Percentiles rank a stretch among this genome's conserved stretches.
Evolutionary conservation across 2,329 filamentous ascomycete genomes (phyloP).

Genomic region (Colletotrichum liaoningense): DNA sequence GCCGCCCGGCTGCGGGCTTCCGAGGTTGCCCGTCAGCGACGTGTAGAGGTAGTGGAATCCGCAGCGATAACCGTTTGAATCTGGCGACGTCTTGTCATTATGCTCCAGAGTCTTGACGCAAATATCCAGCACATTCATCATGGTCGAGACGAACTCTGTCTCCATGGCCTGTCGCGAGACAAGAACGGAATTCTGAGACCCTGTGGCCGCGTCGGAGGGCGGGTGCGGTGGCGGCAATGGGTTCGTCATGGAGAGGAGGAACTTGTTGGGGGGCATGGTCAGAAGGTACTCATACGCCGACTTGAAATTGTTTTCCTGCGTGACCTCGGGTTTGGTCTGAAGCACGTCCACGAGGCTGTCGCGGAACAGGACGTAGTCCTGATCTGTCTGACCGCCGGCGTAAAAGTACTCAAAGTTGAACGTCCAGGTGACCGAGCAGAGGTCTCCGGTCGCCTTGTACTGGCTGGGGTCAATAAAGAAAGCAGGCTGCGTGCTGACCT

Average conservation of each 20-base stretch:
- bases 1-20: constrained; percentile 28
- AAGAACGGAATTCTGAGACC: constrained; percentile 34
- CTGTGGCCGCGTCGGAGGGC: constrained; percentile 29
- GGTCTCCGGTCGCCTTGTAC: no score
- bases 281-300: background rate
- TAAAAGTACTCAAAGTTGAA: no score
- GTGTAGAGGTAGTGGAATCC: constrained; percentile 36
- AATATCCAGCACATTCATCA: constrained; percentile 34
- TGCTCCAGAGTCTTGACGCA: constrained; percentile 28
- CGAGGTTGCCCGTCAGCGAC: constrained; percentile 32
- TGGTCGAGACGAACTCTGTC: constrained; percentile 29
- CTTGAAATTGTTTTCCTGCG: no score
- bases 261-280: constrained; percentile 32
- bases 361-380: no score
- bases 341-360: no score
- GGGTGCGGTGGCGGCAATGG: constrained; percentile 28
- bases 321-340: no score
- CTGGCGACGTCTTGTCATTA: constrained; percentile 24
- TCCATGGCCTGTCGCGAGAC: constrained; percentile 31
- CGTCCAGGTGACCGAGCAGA: no score
- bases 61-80: constrained; percentile 11
- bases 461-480: no score
- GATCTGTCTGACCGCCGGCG: no score
- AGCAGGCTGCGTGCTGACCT: no score
- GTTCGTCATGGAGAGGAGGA: constrained; percentile 21